These are phyloP conservation scores for Clonostachys chloroleuca DNA, from an alignment of 2,329 filamentous ascomycete species.

Conservation along the genomic window DNA sequence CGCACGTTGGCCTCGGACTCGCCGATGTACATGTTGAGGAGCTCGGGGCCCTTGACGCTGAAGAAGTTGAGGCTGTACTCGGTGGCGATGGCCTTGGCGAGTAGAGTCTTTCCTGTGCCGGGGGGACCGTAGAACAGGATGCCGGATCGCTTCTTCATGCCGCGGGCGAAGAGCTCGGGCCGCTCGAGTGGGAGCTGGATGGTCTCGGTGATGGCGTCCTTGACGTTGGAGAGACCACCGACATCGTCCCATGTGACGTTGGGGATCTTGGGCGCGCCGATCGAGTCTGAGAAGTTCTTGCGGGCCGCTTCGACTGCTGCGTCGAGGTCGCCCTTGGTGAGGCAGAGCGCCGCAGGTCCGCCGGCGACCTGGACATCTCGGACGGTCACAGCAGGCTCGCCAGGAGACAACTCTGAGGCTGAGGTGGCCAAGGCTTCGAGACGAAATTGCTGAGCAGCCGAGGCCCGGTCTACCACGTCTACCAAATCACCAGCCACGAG, in stretches of 20 bases:
- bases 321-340: slow-evolving; percentile 83
- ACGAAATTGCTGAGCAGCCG: slow-evolving; percentile 70
- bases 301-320: slow-evolving; percentile 90
- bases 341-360: slow-evolving; percentile 70
- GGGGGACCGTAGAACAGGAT: slow-evolving; percentile 91
- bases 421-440: slow-evolving; percentile 63
- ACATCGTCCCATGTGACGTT: slow-evolving; percentile 97
- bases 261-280: slow-evolving; percentile 95
- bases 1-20: slow-evolving; percentile 91
- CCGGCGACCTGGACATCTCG: slow-evolving; percentile 87
- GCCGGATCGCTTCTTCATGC: slow-evolving; percentile 95
- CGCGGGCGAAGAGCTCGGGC: slow-evolving; percentile 91
- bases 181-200: slow-evolving; percentile 90
- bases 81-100: slow-evolving; percentile 89
- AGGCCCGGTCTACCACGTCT: slow-evolving; percentile 87
- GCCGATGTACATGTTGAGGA: slow-evolving; percentile 95
- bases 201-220: slow-evolving; percentile 94
- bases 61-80: slow-evolving; percentile 95
- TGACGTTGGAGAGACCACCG: slow-evolving; percentile 87
- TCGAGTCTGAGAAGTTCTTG: slow-evolving; percentile 97
- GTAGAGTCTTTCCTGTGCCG: slow-evolving; percentile 86
- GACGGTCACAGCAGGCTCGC: slow-evolving; percentile 44
- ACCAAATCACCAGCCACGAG: slow-evolving; percentile 91
- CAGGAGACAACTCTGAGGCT: slow-evolving; percentile 16
- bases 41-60: slow-evolving; percentile 84